Evolutionary conservation across 106 monocot species (phyloP).

Genomic region (Vanilla planifolia): DNA sequence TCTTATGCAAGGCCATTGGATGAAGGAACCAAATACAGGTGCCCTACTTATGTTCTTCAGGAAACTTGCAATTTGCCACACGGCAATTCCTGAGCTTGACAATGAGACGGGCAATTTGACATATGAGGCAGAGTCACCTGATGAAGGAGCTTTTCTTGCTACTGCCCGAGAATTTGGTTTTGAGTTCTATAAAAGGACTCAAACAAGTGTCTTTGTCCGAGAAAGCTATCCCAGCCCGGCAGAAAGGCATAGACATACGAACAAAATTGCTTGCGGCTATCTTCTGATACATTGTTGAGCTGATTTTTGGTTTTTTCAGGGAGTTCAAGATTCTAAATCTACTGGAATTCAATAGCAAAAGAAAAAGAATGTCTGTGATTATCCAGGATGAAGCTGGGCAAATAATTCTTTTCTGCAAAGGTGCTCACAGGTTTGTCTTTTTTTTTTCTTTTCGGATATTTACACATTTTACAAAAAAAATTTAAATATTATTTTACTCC

Average conservation of each 20-base stretch:
- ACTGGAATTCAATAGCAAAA: slow-evolving; percentile 66
- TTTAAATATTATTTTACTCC: too few relatives aligned
- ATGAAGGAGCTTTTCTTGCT: slow-evolving; percentile 80
- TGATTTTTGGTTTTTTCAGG: slow-evolving; percentile 19
- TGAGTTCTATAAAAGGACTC: slow-evolving; percentile 78
- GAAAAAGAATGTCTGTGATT: slow-evolving; percentile 77
- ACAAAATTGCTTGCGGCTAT: background rate
- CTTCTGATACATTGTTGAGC: background rate
- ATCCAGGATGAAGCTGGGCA: slow-evolving; percentile 45
- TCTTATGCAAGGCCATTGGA: slow-evolving; percentile 81
- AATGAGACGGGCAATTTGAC: slow-evolving; percentile 67
- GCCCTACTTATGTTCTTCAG: slow-evolving; percentile 95
- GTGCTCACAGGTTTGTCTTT: slow-evolving; percentile 54
- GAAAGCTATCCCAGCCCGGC: too few relatives aligned
- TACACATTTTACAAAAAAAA: too few relatives aligned
- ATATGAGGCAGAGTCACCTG: slow-evolving; percentile 91
- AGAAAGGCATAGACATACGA: too few relatives aligned
- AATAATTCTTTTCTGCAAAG: slow-evolving; percentile 66
- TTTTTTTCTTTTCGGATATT: too few relatives aligned
- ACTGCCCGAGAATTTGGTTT: slow-evolving; percentile 86
- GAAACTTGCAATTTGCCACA: slow-evolving; percentile 86
- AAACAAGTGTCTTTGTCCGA: too few relatives aligned
- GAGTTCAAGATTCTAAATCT: slow-evolving; percentile 68
- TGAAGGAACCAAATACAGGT: slow-evolving; percentile 67
- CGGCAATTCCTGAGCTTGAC: slow-evolving; percentile 83